Base-by-base conservation (phyloP, 2,329 filamentous ascomycete genomes). In the Paradendryphiella salina region DNA sequence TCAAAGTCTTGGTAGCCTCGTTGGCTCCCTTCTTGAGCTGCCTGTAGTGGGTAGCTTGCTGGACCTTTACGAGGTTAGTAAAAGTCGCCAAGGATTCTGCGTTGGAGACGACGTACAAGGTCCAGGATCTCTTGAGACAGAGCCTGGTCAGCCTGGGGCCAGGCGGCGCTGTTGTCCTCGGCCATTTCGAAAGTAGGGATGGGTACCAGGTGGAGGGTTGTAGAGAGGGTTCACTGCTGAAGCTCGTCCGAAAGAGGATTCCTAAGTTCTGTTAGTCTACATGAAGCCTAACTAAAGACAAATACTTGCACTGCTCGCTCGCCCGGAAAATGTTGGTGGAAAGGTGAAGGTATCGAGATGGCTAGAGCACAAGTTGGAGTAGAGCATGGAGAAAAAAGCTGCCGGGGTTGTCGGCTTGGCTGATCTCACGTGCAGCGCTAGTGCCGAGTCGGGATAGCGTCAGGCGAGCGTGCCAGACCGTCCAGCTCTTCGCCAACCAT, bases 1-100 rank as follows among this genome's bases (percentile, higher is more conserved):
- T 95, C 42, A 96, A 82, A 1, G 90, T 88, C 82, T 96, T 96
- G 71, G 90, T 96, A 31, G 85, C 63, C 47, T 68, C 65, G 82
- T 92, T 93, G 54, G 72, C 81, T 3, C 66, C 69, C 58, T 71
- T 71, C 59, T 66, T 68, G 2, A 70, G 34, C 43, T 72, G 70
- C 8, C 66, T 55, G 56, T 69, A 48, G 15, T 48, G 41, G 23
- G 41, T 44, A 5, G 17, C 29, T 21, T 41, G 37, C 26, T 37
- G 35, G 2, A 37, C 23, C 23, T 23, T 5, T 5, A 4, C 8
- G 2, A 1, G 5, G 21, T 23, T 6, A 23, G 5, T 7, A 23
- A 7, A 23, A 5, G 21, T 14, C 26, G 7, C 13, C 13, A 11
- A n/a, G 28, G 32, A 68, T 56, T 72, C 61, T 10, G 57, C 64